Base-by-base conservation (phyloP, 768 basidiomycete genomes). In the Phlebiopsis gigantea region DNA sequence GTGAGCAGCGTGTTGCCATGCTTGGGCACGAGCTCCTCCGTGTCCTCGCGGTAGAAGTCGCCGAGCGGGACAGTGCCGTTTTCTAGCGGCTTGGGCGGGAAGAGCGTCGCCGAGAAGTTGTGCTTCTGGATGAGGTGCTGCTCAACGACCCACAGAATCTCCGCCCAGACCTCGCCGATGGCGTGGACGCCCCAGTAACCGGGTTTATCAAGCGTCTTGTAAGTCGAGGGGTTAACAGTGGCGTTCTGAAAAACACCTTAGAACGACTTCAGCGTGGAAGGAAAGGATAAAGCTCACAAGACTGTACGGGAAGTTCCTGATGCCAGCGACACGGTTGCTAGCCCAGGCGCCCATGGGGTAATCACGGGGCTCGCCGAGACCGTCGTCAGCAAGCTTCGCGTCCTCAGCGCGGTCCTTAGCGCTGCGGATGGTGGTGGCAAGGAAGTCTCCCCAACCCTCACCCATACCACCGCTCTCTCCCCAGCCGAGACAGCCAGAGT, bases 391-490 rank as follows among this genome's bases (percentile, higher is more conserved):
- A 30, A 46, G 6, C 28, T 30, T 29, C 1, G 26, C 47, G n/a
- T 48, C 47, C 15, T 26, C 26, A 2, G 80, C 78, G 73, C 93
- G 90, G 50, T 72, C 69, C 66, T 77, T 77, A 47, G 77, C 88
- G 73, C 88, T 88, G 47, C 94, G 84, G 66, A 94, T 88, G 0
- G 83, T 83, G 0, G 94, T 98, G 5, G 93, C 95, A 49, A 97
- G 73, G 75, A 87, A 93, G 64, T 94, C 85, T 61, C 94, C 94
- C 94, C 94, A 97, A 14, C 94, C 94, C 73, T 97, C 93, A 62
- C 95, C 95, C 95, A 98, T 98, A 24, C 94, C 96, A 39, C 96
- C 96, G 25, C 85, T 79, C 75, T 98, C 94, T 51, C 96, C 95
- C 87, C 90, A 98, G 10, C 92, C 93, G 55, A 98, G 84, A 69